Evolutionary conservation across 2,329 filamentous ascomycete genomes (phyloP), one percentile per base, ranked within the genome.

Genomic region (Xylaria sp.): DNA sequence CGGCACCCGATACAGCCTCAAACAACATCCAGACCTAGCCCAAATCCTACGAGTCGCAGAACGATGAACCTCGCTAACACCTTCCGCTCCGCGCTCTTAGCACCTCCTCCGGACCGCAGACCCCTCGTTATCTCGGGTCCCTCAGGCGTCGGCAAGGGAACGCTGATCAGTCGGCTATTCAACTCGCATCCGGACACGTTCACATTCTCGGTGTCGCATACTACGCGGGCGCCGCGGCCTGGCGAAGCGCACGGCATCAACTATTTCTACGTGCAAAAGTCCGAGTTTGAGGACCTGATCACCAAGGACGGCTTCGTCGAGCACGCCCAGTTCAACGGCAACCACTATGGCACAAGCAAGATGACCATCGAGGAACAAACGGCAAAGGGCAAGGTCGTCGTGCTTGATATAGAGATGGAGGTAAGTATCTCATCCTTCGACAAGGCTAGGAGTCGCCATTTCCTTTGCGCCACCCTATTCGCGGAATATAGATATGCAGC

Each of bases 391-490:
- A 87, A 86, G 76, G 88, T 94, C 49, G 95, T 94, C 70, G 89
- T 97, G 57, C 83, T 97, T 74, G 95, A 98, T 80, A 98, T 97
- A 78, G 95, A 97, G 86, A 97, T 97, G 93, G 94, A 97, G 88
- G 90, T 91, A 79, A 40, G 82, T 75, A 6, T 23, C 13, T 40
- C 33, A 44, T 46, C 42, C 28, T 56, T 46, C 15, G 38, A 40
- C 11, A 11, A 15, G 38, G 10, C 33, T 20, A 20, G 6, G 31
- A 33, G 15, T 64, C 20, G 11, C n/a, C 6, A 6, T 38, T 17
- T 40, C 20, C 17, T 13, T 26, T 33, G n/a, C 11, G 4, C 53
- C n/a, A 23, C 20, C 20, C 42, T 6, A n/a, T 28, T 28, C 4
- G 15, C 31, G 44, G 23, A n/a, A 40, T 9, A 17, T 4, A 59